Evolutionary conservation across 306 rosid genomes (phyloP), one percentile per base, ranked within the genome.

Genomic region (Vigna unguiculata): DNA sequence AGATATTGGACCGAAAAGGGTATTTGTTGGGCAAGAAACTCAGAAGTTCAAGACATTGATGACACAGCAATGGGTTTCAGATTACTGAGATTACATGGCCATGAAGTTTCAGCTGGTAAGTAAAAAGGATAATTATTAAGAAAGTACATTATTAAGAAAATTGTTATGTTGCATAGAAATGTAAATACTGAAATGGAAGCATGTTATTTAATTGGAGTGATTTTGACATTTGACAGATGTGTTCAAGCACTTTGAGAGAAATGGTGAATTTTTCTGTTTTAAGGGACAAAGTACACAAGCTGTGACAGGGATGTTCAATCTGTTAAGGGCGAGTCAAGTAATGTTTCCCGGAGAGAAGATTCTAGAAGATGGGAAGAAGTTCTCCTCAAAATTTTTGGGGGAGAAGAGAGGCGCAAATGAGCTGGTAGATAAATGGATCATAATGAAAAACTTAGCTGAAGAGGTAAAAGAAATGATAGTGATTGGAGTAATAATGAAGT

Each of bases 51-150:
- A 36, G 99, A 96, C 59, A 85, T 96, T 43, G 99, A 96, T 77
- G 99, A 96, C 83, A 91, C 99, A 0, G 86, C 99, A 24, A 96
- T 96, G 99, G 99, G 85, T 46, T 96, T 96, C 57, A 88, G 97
- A 79, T 55, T 96, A 12, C 79, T 96, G 25, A 85, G 99, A 60
- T 70, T 89, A 71, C 93, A 89, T 62, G 96, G 99, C 9, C 78
- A 84, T 58, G 22, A 88, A 10, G 90, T 96, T 67, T 91, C 97
- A 65, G 82, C 96, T 0, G 58, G 99, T 95, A 62, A 64, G 70
- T 62, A n/a, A 40, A 7, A 40, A 9, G 4, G 10, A 9, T 40
- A 2, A 2, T 2, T 9, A 9, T 40, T 40, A 2, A 0, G 2
- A 38, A 8, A 38, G 10, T 38, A 38, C 43, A 38, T 5, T 32